Evolutionary conservation across 169 alveolate species (phyloP).

Genomic region (Neospora caninum): DNA sequence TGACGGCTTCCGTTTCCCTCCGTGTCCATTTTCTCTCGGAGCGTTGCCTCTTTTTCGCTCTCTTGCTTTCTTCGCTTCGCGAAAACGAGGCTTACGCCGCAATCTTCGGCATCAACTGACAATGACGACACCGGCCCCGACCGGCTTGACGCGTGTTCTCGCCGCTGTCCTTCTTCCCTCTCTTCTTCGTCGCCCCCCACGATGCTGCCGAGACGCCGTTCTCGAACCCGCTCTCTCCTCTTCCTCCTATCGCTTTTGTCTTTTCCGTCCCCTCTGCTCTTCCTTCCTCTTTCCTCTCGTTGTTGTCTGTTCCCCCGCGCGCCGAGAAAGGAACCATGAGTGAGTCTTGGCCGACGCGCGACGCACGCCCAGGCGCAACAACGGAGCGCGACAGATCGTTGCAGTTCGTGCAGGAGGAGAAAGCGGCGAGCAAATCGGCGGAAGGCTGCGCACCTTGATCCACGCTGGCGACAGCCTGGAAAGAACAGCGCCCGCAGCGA

Average conservation of each 20-base stretch:
- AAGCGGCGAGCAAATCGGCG: constrained; percentile 50
- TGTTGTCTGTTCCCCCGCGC: neutral
- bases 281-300: neutral
- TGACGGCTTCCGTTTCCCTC: neutral
- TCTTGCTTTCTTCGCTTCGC: no score
- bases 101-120: constrained; percentile 16
- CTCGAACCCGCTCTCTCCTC: neutral
- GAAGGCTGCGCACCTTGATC: constrained; percentile 56
- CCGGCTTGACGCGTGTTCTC: neutral
- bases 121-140: constrained; percentile 11
- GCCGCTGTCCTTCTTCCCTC: neutral
- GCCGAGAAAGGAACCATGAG: neutral
- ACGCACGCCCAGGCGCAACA: neutral
- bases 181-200: constrained; percentile 31
- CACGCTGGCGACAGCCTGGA: constrained; percentile 28
- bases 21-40: neutral
- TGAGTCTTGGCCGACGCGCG: neutral
- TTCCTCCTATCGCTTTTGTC: neutral
- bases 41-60: no score
- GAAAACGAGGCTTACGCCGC: constrained; percentile 6
- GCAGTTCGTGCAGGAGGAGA: constrained; percentile 57
- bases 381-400: constrained; percentile 39
- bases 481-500: no score
- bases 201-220: no score
- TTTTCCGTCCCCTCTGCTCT: neutral